Evolutionary conservation across 768 basidiomycete genomes (phyloP), one percentile per base, ranked within the genome.

Genomic region (Naganishia vaughanmartiniae): DNA sequence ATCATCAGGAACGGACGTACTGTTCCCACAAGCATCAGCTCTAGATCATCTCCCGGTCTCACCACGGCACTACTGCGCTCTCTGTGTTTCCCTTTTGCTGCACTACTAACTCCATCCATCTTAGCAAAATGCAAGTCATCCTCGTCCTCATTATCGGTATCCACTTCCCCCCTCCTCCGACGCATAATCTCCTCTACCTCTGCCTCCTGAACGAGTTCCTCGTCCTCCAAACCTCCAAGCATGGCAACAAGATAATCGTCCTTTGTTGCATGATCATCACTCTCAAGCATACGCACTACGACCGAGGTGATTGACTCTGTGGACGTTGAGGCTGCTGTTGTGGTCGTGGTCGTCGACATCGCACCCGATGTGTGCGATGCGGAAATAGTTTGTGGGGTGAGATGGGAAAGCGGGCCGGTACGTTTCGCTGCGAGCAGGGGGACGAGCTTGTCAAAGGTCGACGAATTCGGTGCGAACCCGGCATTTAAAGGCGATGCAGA

Each of bases 21-120:
- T 58, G 77, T 79, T 4, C 81, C 81, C 5, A 74, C 77, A 21
- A 82, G 65, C 33, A 80, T 60, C 54, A 82, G 70, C 72, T 80
- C 79, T 48, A 82, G 51, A 24, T 78, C 77, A 9, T 72, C 69
- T 17, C 71, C 74, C 11, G 34, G 34, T 39, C 9, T 21, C 12
- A 24, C n/a, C 9, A 11, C 42, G 7, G n/a, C n/a, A n/a, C 42
- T 42, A 51, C 48, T 12, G 7, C 19, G 24, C 14, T 4, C 19
- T 12, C 10, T 36, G 21, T 34, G 65, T 30, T 33, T 53, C 14
- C 48, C 48, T 21, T 14, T 39, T 6, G 46, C 65, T 33, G 21
- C 11, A n/a, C n/a, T 31, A 21, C 28, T 34, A 1, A 53, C 54
- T 31, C 36, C 46, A 6, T 33, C 11, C 19, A 33, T 48, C 42